Conservation (phyloP, 768 basidiomycete species). For the Fomitopsis serialis region DNA sequence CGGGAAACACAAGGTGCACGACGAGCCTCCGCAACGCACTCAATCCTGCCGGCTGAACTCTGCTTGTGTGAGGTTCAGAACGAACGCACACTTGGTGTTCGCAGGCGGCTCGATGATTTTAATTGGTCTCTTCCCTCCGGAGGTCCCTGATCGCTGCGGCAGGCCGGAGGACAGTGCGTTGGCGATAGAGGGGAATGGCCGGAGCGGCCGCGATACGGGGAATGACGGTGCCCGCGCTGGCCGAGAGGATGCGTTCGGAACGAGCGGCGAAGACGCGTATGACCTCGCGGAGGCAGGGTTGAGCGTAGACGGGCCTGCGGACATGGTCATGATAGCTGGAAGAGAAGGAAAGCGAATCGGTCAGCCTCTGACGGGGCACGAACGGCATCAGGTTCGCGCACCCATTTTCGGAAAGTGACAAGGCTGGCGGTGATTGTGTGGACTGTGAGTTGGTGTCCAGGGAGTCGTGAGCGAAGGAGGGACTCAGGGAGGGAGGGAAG, state of each 20-base stretch:
- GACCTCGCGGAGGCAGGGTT: slow-evolving; percentile 15
- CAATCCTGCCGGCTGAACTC: slow-evolving; percentile 71
- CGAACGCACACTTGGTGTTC: slow-evolving; percentile 63
- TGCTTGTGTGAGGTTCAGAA: slow-evolving; percentile 77
- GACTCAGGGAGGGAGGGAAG: neutral
- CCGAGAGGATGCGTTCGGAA: slow-evolving; percentile 32
- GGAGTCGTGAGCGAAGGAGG: neutral
- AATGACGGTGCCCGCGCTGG: slow-evolving; percentile 48
- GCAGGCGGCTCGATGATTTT: slow-evolving; percentile 80
- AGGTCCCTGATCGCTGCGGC: slow-evolving; percentile 2
- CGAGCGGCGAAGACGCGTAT: slow-evolving; percentile 59
- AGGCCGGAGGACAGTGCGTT: slow-evolving; percentile 15
- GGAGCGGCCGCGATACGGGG: slow-evolving; percentile 66
- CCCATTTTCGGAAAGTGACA: slow-evolving; percentile 12
- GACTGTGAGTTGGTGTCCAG: too few species aligned
- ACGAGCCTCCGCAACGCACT: slow-evolving; percentile 8
- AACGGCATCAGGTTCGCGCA: slow-evolving; percentile 30
- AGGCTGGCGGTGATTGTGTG: neutral
- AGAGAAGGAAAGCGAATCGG: slow-evolving; percentile 23
- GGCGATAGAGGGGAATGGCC: slow-evolving; percentile 70
- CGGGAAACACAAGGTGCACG: neutral
- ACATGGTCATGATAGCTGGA: slow-evolving; percentile 19
- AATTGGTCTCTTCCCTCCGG: slow-evolving; percentile 41
- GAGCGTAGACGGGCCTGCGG: slow-evolving; percentile 14
- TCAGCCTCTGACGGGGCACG: slow-evolving; percentile 42